These are phyloP conservation scores for Saccharata proteae DNA, from an alignment of 2,329 filamentous ascomycete genomes.

Conservation along the genomic window DNA sequence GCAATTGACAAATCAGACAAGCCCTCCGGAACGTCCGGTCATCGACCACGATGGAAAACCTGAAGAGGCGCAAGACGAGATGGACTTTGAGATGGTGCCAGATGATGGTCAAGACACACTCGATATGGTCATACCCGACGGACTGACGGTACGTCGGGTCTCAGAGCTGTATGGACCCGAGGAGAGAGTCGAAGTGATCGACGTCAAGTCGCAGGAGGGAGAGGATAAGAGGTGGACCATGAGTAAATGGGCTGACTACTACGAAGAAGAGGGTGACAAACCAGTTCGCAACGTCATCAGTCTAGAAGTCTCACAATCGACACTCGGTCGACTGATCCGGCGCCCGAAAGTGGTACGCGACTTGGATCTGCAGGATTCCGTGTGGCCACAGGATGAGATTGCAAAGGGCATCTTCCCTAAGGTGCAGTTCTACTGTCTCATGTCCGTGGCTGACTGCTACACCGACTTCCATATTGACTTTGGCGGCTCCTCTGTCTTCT, in stretches of 20 bases:
- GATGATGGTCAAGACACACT: slow-evolving; percentile 53
- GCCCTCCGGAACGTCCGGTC: slow-evolving; percentile 8
- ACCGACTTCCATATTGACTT: slow-evolving; percentile 65
- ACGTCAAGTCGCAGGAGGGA: slow-evolving; percentile 57
- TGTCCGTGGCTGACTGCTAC: slow-evolving; percentile 60
- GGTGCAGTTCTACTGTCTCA: slow-evolving; percentile 57
- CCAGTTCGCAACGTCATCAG: slow-evolving; percentile 58
- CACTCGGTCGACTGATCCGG: slow-evolving; percentile 48
- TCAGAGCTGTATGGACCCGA: slow-evolving; percentile 52
- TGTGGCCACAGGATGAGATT: slow-evolving; percentile 41
- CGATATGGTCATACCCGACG: slow-evolving; percentile 56
- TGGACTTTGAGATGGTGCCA: slow-evolving; percentile 36
- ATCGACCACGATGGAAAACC: background rate
- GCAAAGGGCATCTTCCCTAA: slow-evolving; percentile 47
- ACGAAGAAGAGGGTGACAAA: slow-evolving; percentile 50
- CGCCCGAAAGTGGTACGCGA: slow-evolving; percentile 54
- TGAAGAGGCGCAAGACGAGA: slow-evolving; percentile 11
- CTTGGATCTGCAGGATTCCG: slow-evolving; percentile 43
- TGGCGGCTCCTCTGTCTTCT: slow-evolving; percentile 58
- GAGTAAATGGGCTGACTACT: slow-evolving; percentile 54
- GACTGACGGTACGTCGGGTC: slow-evolving; percentile 50
- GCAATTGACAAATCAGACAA: slow-evolving; percentile 1
- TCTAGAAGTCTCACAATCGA: slow-evolving; percentile 53
- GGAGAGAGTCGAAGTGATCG: slow-evolving; percentile 53
- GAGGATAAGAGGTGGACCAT: slow-evolving; percentile 54